Conservation (phyloP, 2,329 filamentous ascomycete species). For the Arthrobotrys sinensis region DNA sequence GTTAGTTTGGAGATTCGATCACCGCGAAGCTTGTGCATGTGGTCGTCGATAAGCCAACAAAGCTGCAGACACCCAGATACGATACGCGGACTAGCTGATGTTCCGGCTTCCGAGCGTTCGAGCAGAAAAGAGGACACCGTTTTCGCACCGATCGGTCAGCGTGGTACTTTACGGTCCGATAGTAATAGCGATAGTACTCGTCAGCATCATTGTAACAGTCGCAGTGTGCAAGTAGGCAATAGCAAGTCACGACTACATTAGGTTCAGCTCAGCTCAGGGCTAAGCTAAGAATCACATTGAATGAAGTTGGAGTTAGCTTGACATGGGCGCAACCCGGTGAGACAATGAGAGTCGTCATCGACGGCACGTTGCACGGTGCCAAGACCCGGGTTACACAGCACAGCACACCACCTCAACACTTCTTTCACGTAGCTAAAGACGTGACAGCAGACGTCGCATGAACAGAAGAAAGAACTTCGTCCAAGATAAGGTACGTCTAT, state of each 20-base stretch:
- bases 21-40: slow-evolving; percentile 22
- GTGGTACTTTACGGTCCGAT: slow-evolving; percentile 17
- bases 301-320: not conserved
- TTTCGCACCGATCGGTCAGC: slow-evolving; percentile 18
- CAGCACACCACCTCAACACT: slow-evolving; percentile 17
- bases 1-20: slow-evolving; percentile 13
- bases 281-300: not conserved
- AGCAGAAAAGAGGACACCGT: slow-evolving; percentile 17
- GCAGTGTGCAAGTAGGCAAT: not conserved
- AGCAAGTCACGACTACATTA: not conserved
- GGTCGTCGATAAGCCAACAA: slow-evolving; percentile 20
- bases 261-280: not conserved
- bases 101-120: slow-evolving; percentile 26
- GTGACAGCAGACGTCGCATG: slow-evolving; percentile 6
- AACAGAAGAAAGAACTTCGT: slow-evolving; percentile 15
- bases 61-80: slow-evolving; percentile 14
- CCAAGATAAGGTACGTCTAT: slow-evolving; percentile 33
- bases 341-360: slow-evolving; percentile 54
- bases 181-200: not conserved
- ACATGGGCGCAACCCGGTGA: slow-evolving; percentile 27
- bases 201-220: not conserved
- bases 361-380: slow-evolving; percentile 51
- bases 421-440: not conserved
- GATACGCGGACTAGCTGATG: not conserved
- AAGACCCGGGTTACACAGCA: slow-evolving; percentile 29